Evolutionary conservation across 2,329 filamentous ascomycete genomes (phyloP).

Genomic region (Aspergillus pseudoterreus): DNA sequence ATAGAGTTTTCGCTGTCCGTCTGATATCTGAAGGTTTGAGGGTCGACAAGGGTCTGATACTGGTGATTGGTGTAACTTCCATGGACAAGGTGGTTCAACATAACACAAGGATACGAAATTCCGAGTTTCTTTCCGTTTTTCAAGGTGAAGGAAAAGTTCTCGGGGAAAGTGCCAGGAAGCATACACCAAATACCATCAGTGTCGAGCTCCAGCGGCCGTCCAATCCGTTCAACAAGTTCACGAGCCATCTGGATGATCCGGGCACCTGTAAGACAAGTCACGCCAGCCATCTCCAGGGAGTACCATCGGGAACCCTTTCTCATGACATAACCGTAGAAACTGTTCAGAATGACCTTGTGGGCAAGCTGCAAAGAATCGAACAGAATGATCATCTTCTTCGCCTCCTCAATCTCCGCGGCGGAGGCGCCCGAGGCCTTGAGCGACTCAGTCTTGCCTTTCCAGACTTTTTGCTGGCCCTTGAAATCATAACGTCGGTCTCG

Average conservation of each 20-base stretch:
- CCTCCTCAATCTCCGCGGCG: slow-evolving; percentile 75
- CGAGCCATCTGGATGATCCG: slow-evolving; percentile 96
- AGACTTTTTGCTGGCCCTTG: slow-evolving; percentile 96
- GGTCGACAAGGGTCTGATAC: slow-evolving; percentile 84
- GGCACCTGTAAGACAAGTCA: slow-evolving; percentile 93
- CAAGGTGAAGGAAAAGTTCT: slow-evolving; percentile 91
- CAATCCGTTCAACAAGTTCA: slow-evolving; percentile 87
- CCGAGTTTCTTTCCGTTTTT: slow-evolving; percentile 93
- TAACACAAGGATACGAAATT: slow-evolving; percentile 98
- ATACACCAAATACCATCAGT: slow-evolving; percentile 99
- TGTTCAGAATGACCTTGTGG: slow-evolving; percentile 98
- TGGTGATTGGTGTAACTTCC: slow-evolving; percentile 94
- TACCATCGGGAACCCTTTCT: slow-evolving; percentile 98
- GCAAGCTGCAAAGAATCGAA: slow-evolving; percentile 95
- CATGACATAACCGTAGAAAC: slow-evolving; percentile 99
- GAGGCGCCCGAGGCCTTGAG: slow-evolving; percentile 79
- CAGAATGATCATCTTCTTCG: slow-evolving; percentile 97
- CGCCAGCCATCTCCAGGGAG: slow-evolving; percentile 98
- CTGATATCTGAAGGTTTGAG: slow-evolving; percentile 79
- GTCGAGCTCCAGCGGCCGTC: slow-evolving; percentile 87
- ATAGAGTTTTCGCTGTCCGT: slow-evolving; percentile 99
- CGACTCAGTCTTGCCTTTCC: slow-evolving; percentile 92
- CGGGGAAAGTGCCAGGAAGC: slow-evolving; percentile 89
- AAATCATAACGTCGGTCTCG: slow-evolving; percentile 97
- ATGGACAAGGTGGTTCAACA: slow-evolving; percentile 97